These are phyloP conservation scores for Rhodamnia argentea DNA, from an alignment of 345 rosid species.

Conservation along the genomic window DNA sequence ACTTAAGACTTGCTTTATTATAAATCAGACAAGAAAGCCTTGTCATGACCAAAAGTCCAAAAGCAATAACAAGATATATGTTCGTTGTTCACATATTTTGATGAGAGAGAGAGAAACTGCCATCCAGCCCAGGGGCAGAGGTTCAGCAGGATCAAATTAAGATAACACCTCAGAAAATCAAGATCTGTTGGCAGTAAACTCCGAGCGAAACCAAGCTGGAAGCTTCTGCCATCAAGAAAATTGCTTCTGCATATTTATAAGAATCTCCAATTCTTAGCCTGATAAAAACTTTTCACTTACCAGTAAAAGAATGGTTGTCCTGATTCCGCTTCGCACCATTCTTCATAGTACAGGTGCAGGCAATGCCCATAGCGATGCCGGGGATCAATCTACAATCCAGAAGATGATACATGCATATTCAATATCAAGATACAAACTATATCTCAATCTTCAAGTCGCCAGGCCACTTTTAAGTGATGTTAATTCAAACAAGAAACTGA, in stretches of 20 bases:
- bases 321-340: conserved; percentile 64
- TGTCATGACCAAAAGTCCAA: background rate
- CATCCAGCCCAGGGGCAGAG: background rate
- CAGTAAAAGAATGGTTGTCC: conserved; percentile 93
- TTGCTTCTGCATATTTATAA: background rate
- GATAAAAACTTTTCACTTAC: conserved; percentile 16
- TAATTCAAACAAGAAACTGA: background rate
- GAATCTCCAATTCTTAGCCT: background rate
- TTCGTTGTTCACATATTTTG: background rate
- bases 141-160: background rate
- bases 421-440: background rate
- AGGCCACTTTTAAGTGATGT: background rate
- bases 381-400: conserved; percentile 65
- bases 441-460: background rate
- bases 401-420: background rate
- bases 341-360: conserved; percentile 65
- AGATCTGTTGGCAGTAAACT: background rate
- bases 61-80: background rate
- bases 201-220: background rate
- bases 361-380: conserved; percentile 87
- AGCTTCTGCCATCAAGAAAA: background rate
- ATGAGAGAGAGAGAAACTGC: background rate
- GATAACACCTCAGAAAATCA: background rate
- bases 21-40: background rate
- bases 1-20: background rate